These are phyloP conservation scores for Blastomyces percursus DNA, from an alignment of 2,329 filamentous ascomycete genomes.

Conservation along the genomic window DNA sequence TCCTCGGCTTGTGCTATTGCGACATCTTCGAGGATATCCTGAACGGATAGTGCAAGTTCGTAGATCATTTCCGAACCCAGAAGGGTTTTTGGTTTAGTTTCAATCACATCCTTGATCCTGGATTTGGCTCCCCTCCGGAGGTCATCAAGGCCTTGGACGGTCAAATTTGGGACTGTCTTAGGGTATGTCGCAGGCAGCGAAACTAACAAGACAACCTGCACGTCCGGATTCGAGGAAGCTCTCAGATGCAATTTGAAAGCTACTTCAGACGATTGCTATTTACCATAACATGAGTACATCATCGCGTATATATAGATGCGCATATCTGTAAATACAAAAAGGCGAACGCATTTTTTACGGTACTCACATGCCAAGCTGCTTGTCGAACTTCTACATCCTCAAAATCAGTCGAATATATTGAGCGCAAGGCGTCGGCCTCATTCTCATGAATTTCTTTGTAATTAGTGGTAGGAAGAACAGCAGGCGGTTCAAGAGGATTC, in stretches of 20 bases:
- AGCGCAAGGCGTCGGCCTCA: slow-evolving; percentile 72
- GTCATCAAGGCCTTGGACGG: slow-evolving; percentile 51
- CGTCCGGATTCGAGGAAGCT: slow-evolving; percentile 60
- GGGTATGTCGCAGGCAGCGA: slow-evolving; percentile 85
- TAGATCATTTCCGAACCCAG: slow-evolving; percentile 56
- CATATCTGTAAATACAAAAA: neutral
- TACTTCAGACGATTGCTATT: slow-evolving; percentile 63
- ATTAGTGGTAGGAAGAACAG: slow-evolving; percentile 39
- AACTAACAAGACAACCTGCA: slow-evolving; percentile 61
- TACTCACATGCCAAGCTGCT: slow-evolving; percentile 71
- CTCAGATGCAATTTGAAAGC: slow-evolving; percentile 71
- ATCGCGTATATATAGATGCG: slow-evolving; percentile 5
- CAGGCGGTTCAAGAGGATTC: slow-evolving; percentile 22
- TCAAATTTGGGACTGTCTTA: slow-evolving; percentile 64
- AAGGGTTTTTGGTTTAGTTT: slow-evolving; percentile 55
- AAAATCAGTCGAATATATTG: slow-evolving; percentile 87
- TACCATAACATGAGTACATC: slow-evolving; percentile 10
- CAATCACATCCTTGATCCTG: slow-evolving; percentile 59
- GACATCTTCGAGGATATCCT: slow-evolving; percentile 73
- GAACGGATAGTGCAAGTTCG: slow-evolving; percentile 48
- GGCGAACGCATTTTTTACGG: slow-evolving; percentile 17
- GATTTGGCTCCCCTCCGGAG: slow-evolving; percentile 61
- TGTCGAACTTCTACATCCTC: slow-evolving; percentile 57
- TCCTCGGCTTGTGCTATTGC: slow-evolving; percentile 64
- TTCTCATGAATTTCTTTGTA: slow-evolving; percentile 81